Evolutionary conservation across 2,329 filamentous ascomycete genomes (phyloP), one percentile per base, ranked within the genome.

Genomic region (Fusarium odoratissimum): DNA sequence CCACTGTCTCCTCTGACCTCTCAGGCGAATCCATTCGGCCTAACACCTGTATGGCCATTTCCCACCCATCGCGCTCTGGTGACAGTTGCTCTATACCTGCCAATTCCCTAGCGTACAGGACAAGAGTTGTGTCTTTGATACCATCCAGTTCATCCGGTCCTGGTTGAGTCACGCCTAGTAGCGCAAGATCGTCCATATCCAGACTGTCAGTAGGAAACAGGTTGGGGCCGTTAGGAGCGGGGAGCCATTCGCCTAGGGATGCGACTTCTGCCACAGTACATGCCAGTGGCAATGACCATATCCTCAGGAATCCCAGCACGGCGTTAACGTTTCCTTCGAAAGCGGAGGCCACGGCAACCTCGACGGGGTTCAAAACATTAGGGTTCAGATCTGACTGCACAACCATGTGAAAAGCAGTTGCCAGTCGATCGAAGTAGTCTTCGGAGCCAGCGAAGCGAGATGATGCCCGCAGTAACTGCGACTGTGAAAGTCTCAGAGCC

Each of bases 291-390:
- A 96, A 88, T 35, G 95, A 98, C 92, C 93, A 97, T 9, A 87
- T 86, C 60, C 92, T 89, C 35, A 98, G 82, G 51, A 97, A 87
- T 14, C 90, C 89, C 54, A 98, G 83, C 10, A 93, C 90, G 30
- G 90, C 92, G 79, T 95, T 92, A 40, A 93, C 85, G 71, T 97
- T 94, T 56, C 93, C 93, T 80, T 97, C 94, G 68, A 97, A 92
- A 7, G 94, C 87, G 61, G 92, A 95, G 8, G 93, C 95, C 57
- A 98, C 84, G 6, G 91, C 94, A 40, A 98, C 91, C 79, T 98
- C 94, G 40, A 96, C 86, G 4, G 90, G 86, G 74, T 93, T 92
- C 74, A 92, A 86, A 2, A 91, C 89, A 80, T 97, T 94, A 70
- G 97, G 90, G 70, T 91, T 88, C 76, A 97, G 93, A 46, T 94